phyloP scores from a whole-genome alignment of 345 rosid species.

The Noccaea bulbosa region DNA sequence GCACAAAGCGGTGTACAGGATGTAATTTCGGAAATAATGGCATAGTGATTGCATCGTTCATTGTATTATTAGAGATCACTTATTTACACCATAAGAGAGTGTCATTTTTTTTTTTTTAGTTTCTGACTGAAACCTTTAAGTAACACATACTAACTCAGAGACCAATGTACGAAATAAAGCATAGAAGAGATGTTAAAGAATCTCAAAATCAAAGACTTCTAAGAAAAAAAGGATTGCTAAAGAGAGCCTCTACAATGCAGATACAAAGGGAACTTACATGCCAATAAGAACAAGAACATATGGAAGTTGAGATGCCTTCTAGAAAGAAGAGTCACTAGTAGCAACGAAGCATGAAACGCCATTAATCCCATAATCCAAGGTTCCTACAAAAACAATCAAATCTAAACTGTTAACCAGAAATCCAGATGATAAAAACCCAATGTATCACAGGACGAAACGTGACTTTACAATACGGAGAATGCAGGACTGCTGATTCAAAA shows the following conservation, averaged over 20 bases:
- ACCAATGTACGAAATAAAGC: not conserved
- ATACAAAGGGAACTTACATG: slow-evolving; percentile 58
- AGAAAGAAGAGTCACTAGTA: slow-evolving; percentile 57
- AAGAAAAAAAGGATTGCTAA: not conserved
- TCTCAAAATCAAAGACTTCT: no score
- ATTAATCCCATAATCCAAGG: slow-evolving; percentile 77
- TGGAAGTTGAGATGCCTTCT: slow-evolving; percentile 80
- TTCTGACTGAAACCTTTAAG: no score
- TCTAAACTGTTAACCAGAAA: not conserved
- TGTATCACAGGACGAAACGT: not conserved
- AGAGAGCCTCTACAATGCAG: not conserved
- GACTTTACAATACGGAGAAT: not conserved
- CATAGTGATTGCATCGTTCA: no score
- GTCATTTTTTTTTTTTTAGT: no score
- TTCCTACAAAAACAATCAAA: slow-evolving; percentile 53
- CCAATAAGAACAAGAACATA: slow-evolving; percentile 73
- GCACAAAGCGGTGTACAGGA: no score
- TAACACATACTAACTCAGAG: slow-evolving; percentile 9
- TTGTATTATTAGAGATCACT: no score
- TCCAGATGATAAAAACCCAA: not conserved
- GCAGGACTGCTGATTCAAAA: not conserved
- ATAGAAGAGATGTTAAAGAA: not conserved
- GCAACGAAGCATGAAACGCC: slow-evolving; percentile 64
- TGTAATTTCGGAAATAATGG: no score
- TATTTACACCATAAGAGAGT: no score